phyloP scores from a whole-genome alignment of 371 early-diverging fungal species.

The Mortierella sp. region DNA sequence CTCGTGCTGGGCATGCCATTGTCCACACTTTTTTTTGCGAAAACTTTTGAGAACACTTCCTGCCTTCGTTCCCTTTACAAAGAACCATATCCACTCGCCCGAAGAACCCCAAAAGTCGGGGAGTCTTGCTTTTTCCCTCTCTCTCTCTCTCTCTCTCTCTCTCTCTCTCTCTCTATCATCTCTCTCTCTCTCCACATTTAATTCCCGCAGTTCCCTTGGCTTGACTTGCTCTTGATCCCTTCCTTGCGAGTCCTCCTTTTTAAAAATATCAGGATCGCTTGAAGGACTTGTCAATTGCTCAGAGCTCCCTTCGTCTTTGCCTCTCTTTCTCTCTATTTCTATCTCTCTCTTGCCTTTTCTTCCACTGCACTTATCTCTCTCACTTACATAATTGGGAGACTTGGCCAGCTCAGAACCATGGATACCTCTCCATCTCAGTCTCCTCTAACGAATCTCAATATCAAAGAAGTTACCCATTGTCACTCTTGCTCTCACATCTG shows the following conservation, averaged over 20 bases:
- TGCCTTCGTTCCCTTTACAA: background rate
- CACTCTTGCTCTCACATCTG: slow-evolving; percentile 6
- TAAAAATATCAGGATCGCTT: slow-evolving; percentile 2
- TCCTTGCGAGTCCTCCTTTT: background rate
- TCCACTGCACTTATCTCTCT: background rate
- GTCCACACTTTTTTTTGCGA: background rate
- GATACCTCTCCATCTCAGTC: slow-evolving; percentile 2
- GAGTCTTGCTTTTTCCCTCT: background rate
- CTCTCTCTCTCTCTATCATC: background rate
- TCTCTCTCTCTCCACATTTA: background rate
- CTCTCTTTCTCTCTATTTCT: background rate
- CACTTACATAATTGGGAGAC: slow-evolving; percentile 19
- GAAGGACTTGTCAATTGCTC: slow-evolving; percentile 13
- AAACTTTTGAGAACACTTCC: background rate
- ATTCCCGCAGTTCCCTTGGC: background rate
- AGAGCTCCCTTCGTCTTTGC: background rate
- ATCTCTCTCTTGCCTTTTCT: background rate
- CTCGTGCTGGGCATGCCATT: background rate
- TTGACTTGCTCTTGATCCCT: background rate
- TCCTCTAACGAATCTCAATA: slow-evolving; percentile 4
- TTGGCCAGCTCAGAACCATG: slow-evolving; percentile 1
- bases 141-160: background rate
- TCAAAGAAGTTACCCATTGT: background rate
- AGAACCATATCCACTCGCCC: background rate
- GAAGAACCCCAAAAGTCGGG: background rate